Base-by-base conservation (phyloP, 257 asterid genomes). In the Nemophila menziesii region DNA sequence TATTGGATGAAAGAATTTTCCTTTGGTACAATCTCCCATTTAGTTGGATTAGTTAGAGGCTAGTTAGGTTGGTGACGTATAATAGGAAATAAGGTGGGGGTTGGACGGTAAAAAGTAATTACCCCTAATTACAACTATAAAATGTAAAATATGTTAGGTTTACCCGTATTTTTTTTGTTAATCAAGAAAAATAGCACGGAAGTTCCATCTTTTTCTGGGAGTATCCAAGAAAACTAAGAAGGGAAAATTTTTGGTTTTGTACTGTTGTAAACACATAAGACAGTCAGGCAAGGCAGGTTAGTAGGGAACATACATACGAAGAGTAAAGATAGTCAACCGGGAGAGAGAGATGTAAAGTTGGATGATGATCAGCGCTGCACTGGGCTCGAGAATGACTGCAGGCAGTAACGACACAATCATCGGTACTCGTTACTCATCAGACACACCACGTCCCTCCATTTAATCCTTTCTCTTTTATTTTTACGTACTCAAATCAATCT, bases 371-470 rank as follows among this genome's bases (percentile, higher is more conserved):
- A 5, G 36, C 72, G 41, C 72, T 55, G 68, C 72, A 44, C 72
- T 55, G 68, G 72, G 72, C 72, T 66, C 72, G 54, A 66, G 64
- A 50, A 5, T 2, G 36, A 11, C 27, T 15, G 23, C 8, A 7
- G 36, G 36, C 36, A 24, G 29, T 56, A 61, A 57, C 36, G 59
- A 57, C 67, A 54, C 56, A 55, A 55, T 60, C 51, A 50, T 60
- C 61, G 67, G 72, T 67, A 51, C 49, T 46, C 52, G 43, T 60
- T 33, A 33, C 12, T 22, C 26, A 16, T 27, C 43, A 22, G 1
- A 43, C 50, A 2, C 5, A 15, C 26, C 19, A 17, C 16, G 13
- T 3, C 5, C 9, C 20, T 19, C 23, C 44, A 10, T 8, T 15
- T 26, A 11, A 13, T 15, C 14, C 15, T 23, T 46, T 11, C 10